These are phyloP conservation scores for Anaeromyces robustus DNA, from an alignment of 192 early-diverging fungal species.

Conservation along the genomic window DNA sequence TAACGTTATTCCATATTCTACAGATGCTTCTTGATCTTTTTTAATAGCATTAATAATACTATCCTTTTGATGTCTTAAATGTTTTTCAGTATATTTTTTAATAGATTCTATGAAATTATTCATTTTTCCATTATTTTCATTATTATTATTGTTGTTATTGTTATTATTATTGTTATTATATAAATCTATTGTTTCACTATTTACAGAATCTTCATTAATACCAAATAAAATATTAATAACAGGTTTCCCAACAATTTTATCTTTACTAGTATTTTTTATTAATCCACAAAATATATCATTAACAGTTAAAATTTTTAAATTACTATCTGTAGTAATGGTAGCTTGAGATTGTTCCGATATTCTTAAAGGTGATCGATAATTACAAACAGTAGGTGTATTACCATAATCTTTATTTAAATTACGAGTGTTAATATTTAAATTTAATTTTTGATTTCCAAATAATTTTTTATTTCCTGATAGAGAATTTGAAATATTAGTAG, in stretches of 20 bases:
- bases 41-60: not conserved
- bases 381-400: not conserved
- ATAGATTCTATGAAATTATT: not conserved
- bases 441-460: not conserved
- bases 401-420: not conserved
- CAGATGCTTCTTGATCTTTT: not conserved
- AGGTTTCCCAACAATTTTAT: not conserved
- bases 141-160: too few relatives aligned
- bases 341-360: slow-evolving; percentile 16
- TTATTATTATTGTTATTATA: not conserved
- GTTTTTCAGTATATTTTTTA: not conserved
- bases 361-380: not conserved
- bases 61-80: not conserved
- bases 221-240: not conserved
- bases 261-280: not conserved
- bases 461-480: not conserved
- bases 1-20: not conserved
- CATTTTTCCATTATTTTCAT: not conserved
- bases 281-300: slow-evolving; percentile 38
- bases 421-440: not conserved
- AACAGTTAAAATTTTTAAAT: slow-evolving; percentile 27
- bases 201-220: not conserved
- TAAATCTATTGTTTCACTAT: not conserved
- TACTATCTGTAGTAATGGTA: slow-evolving; percentile 32
- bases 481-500: too few relatives aligned